Conservation (phyloP, 805 yeast genomes). For the Wickerhamomyces tratensis region DNA sequence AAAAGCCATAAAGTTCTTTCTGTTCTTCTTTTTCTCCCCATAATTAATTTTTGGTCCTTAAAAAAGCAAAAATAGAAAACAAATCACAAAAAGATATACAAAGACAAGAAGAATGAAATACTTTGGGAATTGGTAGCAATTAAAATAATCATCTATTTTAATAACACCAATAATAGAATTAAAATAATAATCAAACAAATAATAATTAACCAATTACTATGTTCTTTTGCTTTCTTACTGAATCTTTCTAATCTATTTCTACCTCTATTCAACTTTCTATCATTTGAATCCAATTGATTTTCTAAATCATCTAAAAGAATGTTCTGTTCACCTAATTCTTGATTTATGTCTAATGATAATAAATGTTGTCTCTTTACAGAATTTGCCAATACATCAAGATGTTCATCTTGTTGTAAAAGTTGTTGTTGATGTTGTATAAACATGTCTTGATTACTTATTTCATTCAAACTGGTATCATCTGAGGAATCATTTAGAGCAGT, state of each 20-base stretch:
- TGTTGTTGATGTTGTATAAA: conserved; percentile 38
- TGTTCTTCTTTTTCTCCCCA: no score
- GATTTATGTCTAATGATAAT: conserved; percentile 35
- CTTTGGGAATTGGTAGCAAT: not conserved
- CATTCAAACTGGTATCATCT: not conserved
- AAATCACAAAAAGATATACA: no score
- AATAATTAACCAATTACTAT: conserved; percentile 41
- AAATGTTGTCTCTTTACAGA: conserved; percentile 35
- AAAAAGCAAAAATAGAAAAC: no score
- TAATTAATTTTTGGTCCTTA: no score
- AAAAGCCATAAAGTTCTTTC: no score
- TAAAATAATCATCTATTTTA: conserved; percentile 19
- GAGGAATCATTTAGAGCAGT: not conserved
- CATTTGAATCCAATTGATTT: conserved; percentile 31
- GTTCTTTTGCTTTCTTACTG: conserved; percentile 31
- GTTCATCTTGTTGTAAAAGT: conserved; percentile 34
- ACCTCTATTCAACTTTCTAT: conserved; percentile 31
- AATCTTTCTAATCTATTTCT: conserved; percentile 28
- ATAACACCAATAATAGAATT: conserved; percentile 30
- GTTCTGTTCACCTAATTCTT: conserved; percentile 39
- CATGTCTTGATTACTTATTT: conserved; percentile 22
- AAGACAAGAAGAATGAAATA: no score
- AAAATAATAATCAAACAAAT: conserved; percentile 32
- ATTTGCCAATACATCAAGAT: conserved; percentile 28
- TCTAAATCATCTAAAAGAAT: conserved; percentile 41